phyloP scores from a whole-genome alignment of 345 rosid genomes.

The Bruguiera sexangula region DNA sequence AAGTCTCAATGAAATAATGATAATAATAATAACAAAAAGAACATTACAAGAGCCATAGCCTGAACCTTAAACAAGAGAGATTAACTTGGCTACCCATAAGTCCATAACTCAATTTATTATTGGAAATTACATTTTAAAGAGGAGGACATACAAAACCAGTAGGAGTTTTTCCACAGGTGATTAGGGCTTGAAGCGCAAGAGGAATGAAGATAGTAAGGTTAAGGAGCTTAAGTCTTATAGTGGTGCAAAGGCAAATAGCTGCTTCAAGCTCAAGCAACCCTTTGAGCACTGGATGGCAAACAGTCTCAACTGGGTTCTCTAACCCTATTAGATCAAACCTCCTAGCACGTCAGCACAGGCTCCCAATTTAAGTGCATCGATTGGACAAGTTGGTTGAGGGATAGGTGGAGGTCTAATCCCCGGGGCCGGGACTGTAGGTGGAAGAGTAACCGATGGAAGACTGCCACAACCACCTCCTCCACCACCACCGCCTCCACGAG shows the following conservation, averaged over 20 bases:
- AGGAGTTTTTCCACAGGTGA: slow-evolving; percentile 41
- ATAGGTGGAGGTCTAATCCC: not conserved
- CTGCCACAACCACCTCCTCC: slow-evolving; percentile 39
- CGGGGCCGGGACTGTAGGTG: not conserved
- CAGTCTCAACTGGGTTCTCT: slow-evolving; percentile 40
- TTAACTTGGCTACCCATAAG: not conserved
- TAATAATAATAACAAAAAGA: too few species aligned
- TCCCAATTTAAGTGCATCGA: slow-evolving; percentile 41
- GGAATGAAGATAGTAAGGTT: slow-evolving; percentile 42
- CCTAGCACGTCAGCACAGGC: slow-evolving; percentile 44
- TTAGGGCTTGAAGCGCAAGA: slow-evolving; percentile 41
- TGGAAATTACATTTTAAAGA: slow-evolving; percentile 1
- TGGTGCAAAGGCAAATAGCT: slow-evolving; percentile 43
- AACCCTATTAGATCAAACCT: slow-evolving; percentile 40
- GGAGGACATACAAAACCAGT: slow-evolving; percentile 42
- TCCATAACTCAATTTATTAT: not conserved
- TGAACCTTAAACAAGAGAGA: too few species aligned
- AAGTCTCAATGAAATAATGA: too few species aligned
- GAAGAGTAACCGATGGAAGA: too few species aligned
- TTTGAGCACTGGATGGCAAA: slow-evolving; percentile 38
- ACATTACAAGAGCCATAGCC: too few species aligned
- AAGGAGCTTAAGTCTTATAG: slow-evolving; percentile 40
- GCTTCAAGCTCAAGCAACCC: slow-evolving; percentile 51
- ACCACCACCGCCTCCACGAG: slow-evolving; percentile 15
- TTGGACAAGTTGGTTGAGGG: slow-evolving; percentile 34